Evolutionary conservation across 768 basidiomycete genomes (phyloP).

Genomic region (Naganishia antarctica): DNA sequence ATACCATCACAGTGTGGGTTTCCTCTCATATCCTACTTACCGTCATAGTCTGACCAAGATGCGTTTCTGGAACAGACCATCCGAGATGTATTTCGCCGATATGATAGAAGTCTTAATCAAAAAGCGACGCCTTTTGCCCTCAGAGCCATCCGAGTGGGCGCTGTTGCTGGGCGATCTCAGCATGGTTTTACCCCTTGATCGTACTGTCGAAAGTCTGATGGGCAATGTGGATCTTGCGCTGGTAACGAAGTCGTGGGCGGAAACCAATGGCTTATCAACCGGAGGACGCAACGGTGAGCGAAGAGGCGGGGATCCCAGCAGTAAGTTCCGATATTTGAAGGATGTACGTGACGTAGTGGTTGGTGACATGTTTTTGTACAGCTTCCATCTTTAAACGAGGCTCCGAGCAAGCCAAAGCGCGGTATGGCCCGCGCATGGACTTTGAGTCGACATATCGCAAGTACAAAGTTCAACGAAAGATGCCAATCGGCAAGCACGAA

Average conservation of each 20-base stretch:
- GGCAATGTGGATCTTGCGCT: slow-evolving; percentile 78
- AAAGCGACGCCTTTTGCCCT: slow-evolving; percentile 44
- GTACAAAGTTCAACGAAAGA: slow-evolving; percentile 86
- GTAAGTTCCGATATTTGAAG: slow-evolving; percentile 50
- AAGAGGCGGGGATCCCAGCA: slow-evolving; percentile 75
- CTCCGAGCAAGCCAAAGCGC: slow-evolving; percentile 62
- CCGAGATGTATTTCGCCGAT: slow-evolving; percentile 96
- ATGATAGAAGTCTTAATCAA: slow-evolving; percentile 64
- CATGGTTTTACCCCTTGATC: slow-evolving; percentile 76
- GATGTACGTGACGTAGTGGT: background rate
- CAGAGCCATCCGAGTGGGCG: slow-evolving; percentile 62
- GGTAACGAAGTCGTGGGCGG: slow-evolving; percentile 71
- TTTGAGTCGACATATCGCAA: slow-evolving; percentile 85
- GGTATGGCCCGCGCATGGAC: slow-evolving; percentile 62
- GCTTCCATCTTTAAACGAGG: slow-evolving; percentile 91
- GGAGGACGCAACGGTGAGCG: slow-evolving; percentile 60
- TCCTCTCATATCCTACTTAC: background rate
- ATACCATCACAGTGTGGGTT: slow-evolving; percentile 86
- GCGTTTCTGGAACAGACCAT: too few relatives aligned
- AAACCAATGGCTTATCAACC: slow-evolving; percentile 58
- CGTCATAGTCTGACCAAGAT: too few relatives aligned
- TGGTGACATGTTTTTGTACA: slow-evolving; percentile 12
- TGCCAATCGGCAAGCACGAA: slow-evolving; percentile 87
- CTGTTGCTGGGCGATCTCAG: slow-evolving; percentile 48
- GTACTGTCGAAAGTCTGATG: slow-evolving; percentile 91